A percentile compares a stretch with the other conserved stretches of the same genome.
Conservation (phyloP, 352 stramenopile species). For the Thalassiosira exigua region DNA sequence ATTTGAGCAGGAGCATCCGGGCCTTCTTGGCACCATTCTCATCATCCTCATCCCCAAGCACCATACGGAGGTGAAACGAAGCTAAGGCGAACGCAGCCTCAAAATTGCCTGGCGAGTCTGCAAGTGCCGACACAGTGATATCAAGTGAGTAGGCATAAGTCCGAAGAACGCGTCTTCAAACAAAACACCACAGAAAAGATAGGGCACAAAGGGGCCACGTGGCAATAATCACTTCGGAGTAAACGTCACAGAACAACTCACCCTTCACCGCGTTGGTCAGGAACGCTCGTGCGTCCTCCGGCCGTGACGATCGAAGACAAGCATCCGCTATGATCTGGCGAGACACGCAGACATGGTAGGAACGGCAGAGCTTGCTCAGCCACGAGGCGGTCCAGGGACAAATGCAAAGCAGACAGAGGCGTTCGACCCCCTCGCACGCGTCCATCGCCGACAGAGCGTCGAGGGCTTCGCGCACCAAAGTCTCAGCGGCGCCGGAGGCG, state of each 20-base stretch:
- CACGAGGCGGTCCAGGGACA: conserved; percentile 49
- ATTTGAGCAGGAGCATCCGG: conserved; percentile 67
- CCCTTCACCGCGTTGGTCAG: conserved; percentile 63
- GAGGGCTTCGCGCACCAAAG: conserved; percentile 33
- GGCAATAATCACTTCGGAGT: no score
- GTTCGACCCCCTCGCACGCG: background rate
- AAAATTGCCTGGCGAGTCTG: conserved; percentile 62
- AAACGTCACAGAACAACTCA: no score
- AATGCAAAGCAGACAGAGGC: conserved; percentile 27
- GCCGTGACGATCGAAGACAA: conserved; percentile 49
- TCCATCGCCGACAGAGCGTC: conserved; percentile 28
- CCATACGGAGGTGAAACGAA: conserved; percentile 64
- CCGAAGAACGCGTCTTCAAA: no score
- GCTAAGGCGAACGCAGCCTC: conserved; percentile 65
- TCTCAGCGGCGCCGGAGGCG: conserved; percentile 14
- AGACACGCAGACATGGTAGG: conserved; percentile 58
- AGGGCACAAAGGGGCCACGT: no score
- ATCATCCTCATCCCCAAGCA: conserved; percentile 33
- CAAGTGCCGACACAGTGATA: no score
- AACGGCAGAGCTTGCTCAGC: conserved; percentile 22
- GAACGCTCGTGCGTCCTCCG: conserved; percentile 62
- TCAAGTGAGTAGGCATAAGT: no score
- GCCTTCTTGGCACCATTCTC: conserved; percentile 33
- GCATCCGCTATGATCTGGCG: conserved; percentile 71
- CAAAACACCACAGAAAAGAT: no score